Evolutionary conservation across 495 filamentous ascomycete species (phyloP).

Genomic region (Staphylotrichum tortipilum): DNA sequence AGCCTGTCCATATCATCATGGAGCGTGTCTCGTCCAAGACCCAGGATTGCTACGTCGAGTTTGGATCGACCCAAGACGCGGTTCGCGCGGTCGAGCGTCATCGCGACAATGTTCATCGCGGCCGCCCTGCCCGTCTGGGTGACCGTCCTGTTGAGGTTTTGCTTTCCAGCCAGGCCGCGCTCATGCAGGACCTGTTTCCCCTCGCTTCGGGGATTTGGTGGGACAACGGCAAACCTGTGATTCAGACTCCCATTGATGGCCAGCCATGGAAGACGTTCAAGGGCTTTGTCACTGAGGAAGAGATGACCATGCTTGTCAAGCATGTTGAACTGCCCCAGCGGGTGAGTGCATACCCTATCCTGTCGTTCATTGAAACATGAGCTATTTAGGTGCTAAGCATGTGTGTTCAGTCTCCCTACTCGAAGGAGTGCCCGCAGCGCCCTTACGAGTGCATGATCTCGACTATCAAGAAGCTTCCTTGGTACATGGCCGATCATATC

Average conservation of each 20-base stretch:
- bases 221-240: conserved; percentile 41
- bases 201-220: conserved; percentile 55
- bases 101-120: conserved; percentile 14
- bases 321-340: conserved; percentile 60
- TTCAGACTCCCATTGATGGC: conserved; percentile 25
- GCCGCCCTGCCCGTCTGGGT: conserved; percentile 49
- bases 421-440: conserved; percentile 57
- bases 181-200: conserved; percentile 64
- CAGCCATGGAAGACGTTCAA: conserved; percentile 59
- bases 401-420: conserved; percentile 57
- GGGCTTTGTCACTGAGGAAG: conserved; percentile 61
- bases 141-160: conserved; percentile 56
- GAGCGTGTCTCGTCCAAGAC: conserved; percentile 71
- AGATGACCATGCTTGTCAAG: conserved; percentile 57
- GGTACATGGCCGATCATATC: conserved; percentile 54
- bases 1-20: conserved; percentile 75
- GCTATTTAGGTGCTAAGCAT: no score
- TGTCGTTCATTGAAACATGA: background rate
- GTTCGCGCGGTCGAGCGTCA: conserved; percentile 42
- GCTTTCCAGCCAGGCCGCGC: conserved; percentile 48
- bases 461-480: conserved; percentile 68
- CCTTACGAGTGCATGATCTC: conserved; percentile 69
- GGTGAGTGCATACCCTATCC: conserved; percentile 38
- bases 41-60: conserved; percentile 66
- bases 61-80: conserved; percentile 48